phyloP scores from a whole-genome alignment of 1,284 basidiomycete species.

The Salmacisia buchloeana region DNA sequence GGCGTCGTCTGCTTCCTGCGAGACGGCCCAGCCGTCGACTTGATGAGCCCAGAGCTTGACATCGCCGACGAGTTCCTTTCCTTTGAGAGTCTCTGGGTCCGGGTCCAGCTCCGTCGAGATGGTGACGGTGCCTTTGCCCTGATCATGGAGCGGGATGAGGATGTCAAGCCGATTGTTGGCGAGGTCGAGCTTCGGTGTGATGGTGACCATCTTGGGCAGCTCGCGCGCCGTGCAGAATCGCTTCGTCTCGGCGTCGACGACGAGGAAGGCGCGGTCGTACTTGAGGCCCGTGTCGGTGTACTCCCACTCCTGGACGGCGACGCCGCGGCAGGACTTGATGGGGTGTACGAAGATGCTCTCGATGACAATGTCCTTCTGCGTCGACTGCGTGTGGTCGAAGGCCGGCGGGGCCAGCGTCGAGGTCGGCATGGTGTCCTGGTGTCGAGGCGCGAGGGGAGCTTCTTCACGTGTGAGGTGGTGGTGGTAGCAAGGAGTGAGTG shows the following conservation, averaged over 20 bases:
- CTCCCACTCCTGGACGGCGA: conserved; percentile 25
- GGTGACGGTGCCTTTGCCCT: conserved; percentile 16
- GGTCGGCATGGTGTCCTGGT: too few relatives aligned
- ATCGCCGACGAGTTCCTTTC: conserved; percentile 30
- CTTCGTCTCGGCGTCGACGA: conserved; percentile 32
- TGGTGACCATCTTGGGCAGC: conserved; percentile 41
- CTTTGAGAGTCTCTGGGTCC: conserved; percentile 14
- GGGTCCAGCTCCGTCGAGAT: conserved; percentile 30
- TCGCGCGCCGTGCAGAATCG: conserved; percentile 42
- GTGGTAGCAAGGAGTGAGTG: too few relatives aligned
- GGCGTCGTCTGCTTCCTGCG: conserved; percentile 31
- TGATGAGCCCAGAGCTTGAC: conserved; percentile 33
- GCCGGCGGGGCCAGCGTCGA: too few relatives aligned
- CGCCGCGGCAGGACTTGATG: conserved; percentile 43
- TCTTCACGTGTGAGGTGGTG: too few relatives aligned
- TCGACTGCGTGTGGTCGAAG: conserved; percentile 21
- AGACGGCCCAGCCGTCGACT: conserved; percentile 39
- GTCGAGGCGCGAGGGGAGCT: too few relatives aligned
- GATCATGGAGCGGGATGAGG: conserved; percentile 30
- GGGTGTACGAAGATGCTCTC: conserved; percentile 29
- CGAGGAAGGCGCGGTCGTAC: conserved; percentile 43
- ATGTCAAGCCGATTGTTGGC: conserved; percentile 25
- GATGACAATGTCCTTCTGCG: conserved; percentile 19
- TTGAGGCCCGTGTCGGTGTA: conserved; percentile 31
- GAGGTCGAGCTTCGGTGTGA: conserved; percentile 27